These are phyloP conservation scores for Oenanthe javanica DNA, from an alignment of 140 eudicot species.

Conservation along the genomic window DNA sequence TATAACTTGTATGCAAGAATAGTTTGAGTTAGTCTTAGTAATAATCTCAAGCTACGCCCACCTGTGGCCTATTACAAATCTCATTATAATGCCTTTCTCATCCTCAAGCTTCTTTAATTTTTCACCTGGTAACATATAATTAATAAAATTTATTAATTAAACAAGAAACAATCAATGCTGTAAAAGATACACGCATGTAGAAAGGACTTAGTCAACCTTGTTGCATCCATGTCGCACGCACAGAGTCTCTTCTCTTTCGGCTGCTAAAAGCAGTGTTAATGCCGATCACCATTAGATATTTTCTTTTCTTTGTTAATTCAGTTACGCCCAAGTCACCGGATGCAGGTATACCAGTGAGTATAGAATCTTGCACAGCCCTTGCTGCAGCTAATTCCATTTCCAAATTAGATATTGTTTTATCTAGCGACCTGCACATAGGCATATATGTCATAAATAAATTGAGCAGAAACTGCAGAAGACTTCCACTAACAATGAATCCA, in stretches of 20 bases:
- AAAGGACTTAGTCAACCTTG: constrained; percentile 43
- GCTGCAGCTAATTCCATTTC: constrained; percentile 98
- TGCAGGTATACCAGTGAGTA: constrained; percentile 59
- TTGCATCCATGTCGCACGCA: constrained; percentile 98
- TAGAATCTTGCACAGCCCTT: constrained; percentile 85
- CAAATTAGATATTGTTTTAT: constrained; percentile 81
- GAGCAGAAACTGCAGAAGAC: not conserved
- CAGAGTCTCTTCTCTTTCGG: constrained; percentile 85
- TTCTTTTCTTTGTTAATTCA: constrained; percentile 57
- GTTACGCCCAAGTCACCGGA: constrained; percentile 40
- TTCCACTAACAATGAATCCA: not conserved
- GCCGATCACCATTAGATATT: constrained; percentile 83
- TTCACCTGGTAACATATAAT: constrained; percentile 43
- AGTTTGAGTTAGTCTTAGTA: not conserved
- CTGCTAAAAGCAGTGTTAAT: constrained; percentile 96
- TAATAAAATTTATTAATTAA: not conserved
- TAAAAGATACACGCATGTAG: not conserved
- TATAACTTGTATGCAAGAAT: not conserved
- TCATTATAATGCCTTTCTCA: constrained; percentile 85
- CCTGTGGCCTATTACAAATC: constrained; percentile 99
- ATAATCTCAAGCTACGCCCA: constrained; percentile 16
- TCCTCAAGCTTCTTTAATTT: constrained; percentile 80
- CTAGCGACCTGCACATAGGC: constrained; percentile 57
- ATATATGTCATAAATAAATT: not conserved
- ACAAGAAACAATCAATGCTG: not conserved